Percentiles rank a stretch among this genome's conserved stretches.
Conservation (phyloP, 768 basidiomycete genomes). For the Suillus paluster region DNA sequence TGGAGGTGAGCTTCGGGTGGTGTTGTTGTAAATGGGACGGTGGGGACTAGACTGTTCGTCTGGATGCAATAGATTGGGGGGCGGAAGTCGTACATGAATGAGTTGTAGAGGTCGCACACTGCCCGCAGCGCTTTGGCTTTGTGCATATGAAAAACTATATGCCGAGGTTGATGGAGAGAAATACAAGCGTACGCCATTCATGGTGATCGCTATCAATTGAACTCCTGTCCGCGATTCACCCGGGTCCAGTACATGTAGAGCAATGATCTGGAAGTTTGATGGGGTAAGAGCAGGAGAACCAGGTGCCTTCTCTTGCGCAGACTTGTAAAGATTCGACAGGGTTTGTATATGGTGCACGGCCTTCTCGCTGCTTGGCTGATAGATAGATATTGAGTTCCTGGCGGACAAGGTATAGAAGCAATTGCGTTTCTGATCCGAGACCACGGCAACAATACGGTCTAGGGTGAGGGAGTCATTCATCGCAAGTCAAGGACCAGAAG, state of each 20-base stretch:
- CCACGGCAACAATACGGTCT: constrained; percentile 76
- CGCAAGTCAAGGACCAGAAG: background rate
- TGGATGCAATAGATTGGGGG: constrained; percentile 74
- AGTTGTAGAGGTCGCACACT: constrained; percentile 57
- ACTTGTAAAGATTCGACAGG: constrained; percentile 72
- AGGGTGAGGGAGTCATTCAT: constrained; percentile 16
- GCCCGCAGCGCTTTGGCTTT: constrained; percentile 32
- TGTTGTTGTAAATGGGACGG: constrained; percentile 53
- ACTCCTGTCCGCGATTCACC: constrained; percentile 70
- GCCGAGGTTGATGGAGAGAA: constrained; percentile 61
- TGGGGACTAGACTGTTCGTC: constrained; percentile 64
- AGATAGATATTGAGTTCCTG: constrained; percentile 68
- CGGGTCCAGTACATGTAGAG: constrained; percentile 69
- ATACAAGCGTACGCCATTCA: constrained; percentile 84
- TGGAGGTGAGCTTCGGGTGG: constrained; percentile 45
- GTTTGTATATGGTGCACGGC: constrained; percentile 74
- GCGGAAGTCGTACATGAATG: constrained; percentile 79
- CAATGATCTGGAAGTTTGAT: constrained; percentile 69
- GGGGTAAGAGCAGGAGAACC: constrained; percentile 74
- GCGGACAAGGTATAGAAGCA: constrained; percentile 80
- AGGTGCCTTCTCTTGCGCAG: constrained; percentile 81
- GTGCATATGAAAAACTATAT: constrained; percentile 55
- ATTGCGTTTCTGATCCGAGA: constrained; percentile 68
- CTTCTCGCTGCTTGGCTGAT: constrained; percentile 65
- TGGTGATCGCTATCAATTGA: constrained; percentile 81